A percentile compares a stretch with the other conserved stretches of the same genome.
These are phyloP conservation scores for Cladosporium sp. DNA, from an alignment of 2,329 filamentous ascomycete species.

Conservation along the genomic window DNA sequence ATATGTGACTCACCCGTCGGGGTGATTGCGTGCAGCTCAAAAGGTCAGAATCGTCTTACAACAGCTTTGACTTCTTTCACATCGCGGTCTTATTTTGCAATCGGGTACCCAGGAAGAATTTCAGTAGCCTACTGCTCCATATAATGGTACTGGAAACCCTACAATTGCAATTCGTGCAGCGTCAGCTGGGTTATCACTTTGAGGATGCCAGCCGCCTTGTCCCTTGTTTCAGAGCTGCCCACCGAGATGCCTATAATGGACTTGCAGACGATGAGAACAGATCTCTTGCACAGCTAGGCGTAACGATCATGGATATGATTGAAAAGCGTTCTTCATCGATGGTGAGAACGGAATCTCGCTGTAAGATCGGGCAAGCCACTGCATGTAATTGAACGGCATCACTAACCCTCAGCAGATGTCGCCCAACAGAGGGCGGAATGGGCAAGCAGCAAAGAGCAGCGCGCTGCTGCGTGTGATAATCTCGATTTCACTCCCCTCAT, in stretches of 20 bases:
- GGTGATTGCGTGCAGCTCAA: neutral
- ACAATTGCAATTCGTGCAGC: constrained; percentile 5
- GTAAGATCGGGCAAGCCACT: neutral
- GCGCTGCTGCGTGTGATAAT: constrained; percentile 1
- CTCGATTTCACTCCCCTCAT: neutral
- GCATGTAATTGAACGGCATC: neutral
- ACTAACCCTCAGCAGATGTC: neutral
- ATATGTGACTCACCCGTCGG: neutral
- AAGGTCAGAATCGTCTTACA: neutral
- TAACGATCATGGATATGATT: neutral
- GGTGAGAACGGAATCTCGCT: neutral
- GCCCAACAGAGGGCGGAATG: neutral
- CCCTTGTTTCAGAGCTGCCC: neutral
- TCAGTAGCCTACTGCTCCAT: neutral
- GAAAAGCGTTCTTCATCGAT: neutral
- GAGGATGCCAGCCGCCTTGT: neutral
- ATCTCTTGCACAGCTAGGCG: neutral
- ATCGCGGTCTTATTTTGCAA: neutral
- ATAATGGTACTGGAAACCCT: neutral
- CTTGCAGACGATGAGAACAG: neutral
- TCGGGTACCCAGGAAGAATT: neutral
- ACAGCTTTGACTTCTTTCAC: neutral
- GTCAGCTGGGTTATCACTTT: constrained; percentile 2
- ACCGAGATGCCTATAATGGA: neutral
- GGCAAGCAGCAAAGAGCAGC: neutral